Percentiles rank a stretch among this genome's conserved stretches.
Conservation (phyloP, 179 eudicot genomes). For the Drosera spatulata region DNA sequence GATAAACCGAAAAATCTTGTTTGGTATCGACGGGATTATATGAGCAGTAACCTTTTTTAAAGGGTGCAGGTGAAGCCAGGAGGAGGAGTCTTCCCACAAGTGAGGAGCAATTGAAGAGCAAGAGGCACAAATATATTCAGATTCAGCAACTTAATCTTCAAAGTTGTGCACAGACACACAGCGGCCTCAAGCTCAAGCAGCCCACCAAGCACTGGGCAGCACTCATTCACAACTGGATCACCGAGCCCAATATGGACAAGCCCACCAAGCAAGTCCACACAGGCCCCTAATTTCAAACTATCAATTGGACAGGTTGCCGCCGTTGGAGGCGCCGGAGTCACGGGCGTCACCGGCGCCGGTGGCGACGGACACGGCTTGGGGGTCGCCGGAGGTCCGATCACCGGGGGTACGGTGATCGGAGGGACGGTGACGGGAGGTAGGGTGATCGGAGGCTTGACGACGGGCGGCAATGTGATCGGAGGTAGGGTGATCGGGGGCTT, state of each 20-base stretch:
- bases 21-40: no score
- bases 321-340: constrained; percentile 28
- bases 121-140: constrained; percentile 57
- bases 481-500: constrained; percentile 14
- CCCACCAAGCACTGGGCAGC: constrained; percentile 73
- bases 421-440: constrained; percentile 20
- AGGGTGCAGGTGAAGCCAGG: constrained; percentile 84
- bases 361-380: no score
- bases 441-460: constrained; percentile 12
- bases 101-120: constrained; percentile 77
- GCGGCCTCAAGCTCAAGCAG: constrained; percentile 74
- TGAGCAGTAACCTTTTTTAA: constrained; percentile 9
- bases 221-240: constrained; percentile 50
- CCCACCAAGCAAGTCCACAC: constrained; percentile 93
- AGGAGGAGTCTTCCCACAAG: constrained; percentile 90
- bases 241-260: constrained; percentile 69
- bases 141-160: constrained; percentile 63
- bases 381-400: no score
- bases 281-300: constrained; percentile 63
- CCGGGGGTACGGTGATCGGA: constrained; percentile 15
- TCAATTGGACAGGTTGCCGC: constrained; percentile 62
- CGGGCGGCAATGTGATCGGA: constrained; percentile 23
- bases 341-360: constrained; percentile 22
- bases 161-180: constrained; percentile 75
- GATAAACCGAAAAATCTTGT: no score